Evolutionary conservation across 805 yeast species (phyloP).

Genomic region (Metschnikowia noctiluminum): DNA sequence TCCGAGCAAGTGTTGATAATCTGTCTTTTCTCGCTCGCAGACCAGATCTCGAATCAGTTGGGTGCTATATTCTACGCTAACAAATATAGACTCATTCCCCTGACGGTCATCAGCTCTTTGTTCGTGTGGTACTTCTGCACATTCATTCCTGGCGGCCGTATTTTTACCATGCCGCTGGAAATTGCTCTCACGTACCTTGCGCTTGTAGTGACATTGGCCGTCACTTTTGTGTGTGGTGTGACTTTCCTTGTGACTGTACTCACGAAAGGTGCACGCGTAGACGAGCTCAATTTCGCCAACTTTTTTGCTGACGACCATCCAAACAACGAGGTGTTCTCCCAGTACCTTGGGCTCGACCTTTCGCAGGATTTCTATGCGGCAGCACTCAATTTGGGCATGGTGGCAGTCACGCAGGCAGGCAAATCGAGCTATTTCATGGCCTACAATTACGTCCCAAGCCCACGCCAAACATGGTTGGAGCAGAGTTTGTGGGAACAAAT

Average conservation of each 20-base stretch:
- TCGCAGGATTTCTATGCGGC: slow-evolving; percentile 68
- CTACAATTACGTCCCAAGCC: slow-evolving; percentile 44
- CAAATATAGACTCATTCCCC: slow-evolving; percentile 59
- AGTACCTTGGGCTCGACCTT: slow-evolving; percentile 37
- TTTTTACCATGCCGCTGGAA: slow-evolving; percentile 51
- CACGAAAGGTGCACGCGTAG: slow-evolving; percentile 44
- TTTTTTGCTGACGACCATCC: slow-evolving; percentile 26
- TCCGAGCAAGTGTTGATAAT: slow-evolving; percentile 50
- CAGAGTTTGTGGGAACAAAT: slow-evolving; percentile 6
- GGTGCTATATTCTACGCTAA: slow-evolving; percentile 54
- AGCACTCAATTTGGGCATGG: slow-evolving; percentile 54
- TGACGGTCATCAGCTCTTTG: slow-evolving; percentile 53
- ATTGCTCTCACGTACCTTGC: slow-evolving; percentile 63
- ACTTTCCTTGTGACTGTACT: slow-evolving; percentile 59
- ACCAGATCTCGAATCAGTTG: slow-evolving; percentile 60
- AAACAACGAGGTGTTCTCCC: slow-evolving; percentile 20
- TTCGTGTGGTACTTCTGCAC: slow-evolving; percentile 35
- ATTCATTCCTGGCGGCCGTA: slow-evolving; percentile 37
- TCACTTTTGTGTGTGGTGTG: slow-evolving; percentile 48
- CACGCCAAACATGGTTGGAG: slow-evolving; percentile 51
- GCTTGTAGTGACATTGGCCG: slow-evolving; percentile 51
- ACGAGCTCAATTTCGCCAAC: slow-evolving; percentile 36
- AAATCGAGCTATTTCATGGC: slow-evolving; percentile 64
- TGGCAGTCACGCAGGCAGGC: slow-evolving; percentile 66
- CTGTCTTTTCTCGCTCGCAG: slow-evolving; percentile 53